Conservation (phyloP, 176 grass and related monocot species). For the Oryza coarctata region DNA sequence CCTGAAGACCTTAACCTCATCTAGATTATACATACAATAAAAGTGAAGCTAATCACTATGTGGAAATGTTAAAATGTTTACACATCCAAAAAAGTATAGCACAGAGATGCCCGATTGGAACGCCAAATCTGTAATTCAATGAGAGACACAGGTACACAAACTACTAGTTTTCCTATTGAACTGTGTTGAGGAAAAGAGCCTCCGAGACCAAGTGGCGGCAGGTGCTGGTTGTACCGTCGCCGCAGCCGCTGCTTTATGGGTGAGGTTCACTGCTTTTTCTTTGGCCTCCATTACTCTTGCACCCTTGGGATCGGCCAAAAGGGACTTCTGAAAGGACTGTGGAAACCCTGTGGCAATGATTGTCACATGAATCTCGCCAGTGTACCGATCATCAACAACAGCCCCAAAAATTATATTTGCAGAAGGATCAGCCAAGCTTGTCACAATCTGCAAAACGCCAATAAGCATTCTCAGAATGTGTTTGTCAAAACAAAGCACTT, state of each 20-base stretch:
- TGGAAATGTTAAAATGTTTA: conserved; percentile 12
- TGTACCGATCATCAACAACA: conserved; percentile 88
- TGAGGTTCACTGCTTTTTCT: conserved; percentile 45
- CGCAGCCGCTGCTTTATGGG: conserved; percentile 9
- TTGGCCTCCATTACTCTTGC: conserved; percentile 50
- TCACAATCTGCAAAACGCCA: conserved; percentile 68
- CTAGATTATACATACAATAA: conserved; percentile 28
- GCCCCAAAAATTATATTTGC: conserved; percentile 98
- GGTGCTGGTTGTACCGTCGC: conserved; percentile 28
- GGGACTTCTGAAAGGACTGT: conserved; percentile 89
- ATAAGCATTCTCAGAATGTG: neutral
- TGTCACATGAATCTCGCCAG: conserved; percentile 85
- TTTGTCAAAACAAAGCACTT: neutral
- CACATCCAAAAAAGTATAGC: neutral
- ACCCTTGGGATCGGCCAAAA: conserved; percentile 69
- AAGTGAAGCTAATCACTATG: conserved; percentile 18
- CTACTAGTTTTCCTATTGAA: neutral
- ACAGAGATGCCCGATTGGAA: neutral
- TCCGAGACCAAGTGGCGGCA: conserved; percentile 48
- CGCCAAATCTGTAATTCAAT: neutral
- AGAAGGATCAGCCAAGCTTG: conserved; percentile 90
- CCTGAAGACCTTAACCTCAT: conserved; percentile 1
- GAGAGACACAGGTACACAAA: neutral
- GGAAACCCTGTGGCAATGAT: conserved; percentile 95
- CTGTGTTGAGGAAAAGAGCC: conserved; percentile 64